Conservation (phyloP, 129 eudicot genomes). For the Chrysanthemum lavandulifolium region DNA sequence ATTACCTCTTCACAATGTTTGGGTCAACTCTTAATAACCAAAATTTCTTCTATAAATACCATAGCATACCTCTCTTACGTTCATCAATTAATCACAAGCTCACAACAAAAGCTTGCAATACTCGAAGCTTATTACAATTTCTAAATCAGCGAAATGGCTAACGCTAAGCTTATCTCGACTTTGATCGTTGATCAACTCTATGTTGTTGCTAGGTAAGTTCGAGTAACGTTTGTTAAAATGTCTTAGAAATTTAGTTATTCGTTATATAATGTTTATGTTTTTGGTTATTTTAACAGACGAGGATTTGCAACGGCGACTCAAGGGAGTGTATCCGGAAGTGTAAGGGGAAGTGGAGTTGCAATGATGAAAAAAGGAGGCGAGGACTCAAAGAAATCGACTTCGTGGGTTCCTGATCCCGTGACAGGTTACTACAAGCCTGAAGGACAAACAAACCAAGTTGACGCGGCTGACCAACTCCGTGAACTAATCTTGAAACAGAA, state of each 20-base stretch:
- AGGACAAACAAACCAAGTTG: constrained; percentile 37
- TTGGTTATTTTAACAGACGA: constrained; percentile 29
- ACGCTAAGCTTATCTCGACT: constrained; percentile 6
- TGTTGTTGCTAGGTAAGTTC: constrained; percentile 5
- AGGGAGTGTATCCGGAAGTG: constrained; percentile 36
- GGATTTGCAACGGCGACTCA: constrained; percentile 48
- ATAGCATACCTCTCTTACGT: not conserved
- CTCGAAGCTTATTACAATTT: not conserved
- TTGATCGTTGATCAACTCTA: constrained; percentile 8
- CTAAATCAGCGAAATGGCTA: not conserved
- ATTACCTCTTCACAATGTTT: no score
- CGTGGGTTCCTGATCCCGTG: constrained; percentile 83
- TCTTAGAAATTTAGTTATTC: not conserved
- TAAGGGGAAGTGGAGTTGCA: constrained; percentile 37
- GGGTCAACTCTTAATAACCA: no score
- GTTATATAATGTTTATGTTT: not conserved
- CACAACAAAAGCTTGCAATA: not conserved
- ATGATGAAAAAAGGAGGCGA: constrained; percentile 43
- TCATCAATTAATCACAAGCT: not conserved
- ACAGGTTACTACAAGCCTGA: constrained; percentile 43
- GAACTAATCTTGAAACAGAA: constrained; percentile 49
- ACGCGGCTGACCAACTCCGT: constrained; percentile 52
- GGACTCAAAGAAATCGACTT: constrained; percentile 37
- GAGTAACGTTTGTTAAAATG: not conserved
- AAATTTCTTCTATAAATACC: not conserved